Evolutionary conservation across 257 asterid genomes (phyloP).

Genomic region (Nemophila menziesii): DNA sequence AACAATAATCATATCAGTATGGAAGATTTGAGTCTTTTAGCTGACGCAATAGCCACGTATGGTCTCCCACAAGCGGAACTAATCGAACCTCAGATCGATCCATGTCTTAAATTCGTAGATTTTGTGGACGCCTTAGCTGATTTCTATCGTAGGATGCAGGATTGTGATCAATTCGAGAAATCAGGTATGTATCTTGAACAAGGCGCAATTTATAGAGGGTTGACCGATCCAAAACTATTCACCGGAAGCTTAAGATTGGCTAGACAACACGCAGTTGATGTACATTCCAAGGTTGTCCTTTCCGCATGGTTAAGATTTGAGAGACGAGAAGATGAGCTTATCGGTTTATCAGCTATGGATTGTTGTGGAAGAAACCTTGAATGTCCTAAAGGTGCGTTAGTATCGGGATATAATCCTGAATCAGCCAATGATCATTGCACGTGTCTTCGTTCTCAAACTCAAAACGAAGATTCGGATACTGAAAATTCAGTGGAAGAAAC

Average conservation of each 20-base stretch:
- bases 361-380: conserved; percentile 77
- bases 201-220: conserved; percentile 56
- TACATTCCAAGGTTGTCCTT: conserved; percentile 78
- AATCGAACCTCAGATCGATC: conserved; percentile 74
- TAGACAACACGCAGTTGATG: conserved; percentile 73
- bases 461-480: conserved; percentile 16
- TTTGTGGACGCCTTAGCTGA: conserved; percentile 58
- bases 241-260: conserved; percentile 71
- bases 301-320: conserved; percentile 94
- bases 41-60: conserved; percentile 54
- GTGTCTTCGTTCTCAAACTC: conserved; percentile 25
- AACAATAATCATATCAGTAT: conserved; percentile 17
- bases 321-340: conserved; percentile 81
- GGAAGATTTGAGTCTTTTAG: conserved; percentile 18
- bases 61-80: conserved; percentile 68
- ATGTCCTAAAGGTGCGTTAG: conserved; percentile 54
- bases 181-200: conserved; percentile 62
- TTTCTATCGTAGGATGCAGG: conserved; percentile 41
- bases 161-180: conserved; percentile 42
- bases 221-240: conserved; percentile 74
- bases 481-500: conserved; percentile 20
- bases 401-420: conserved; percentile 77
- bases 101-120: conserved; percentile 58
- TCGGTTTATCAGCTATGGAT: conserved; percentile 77
- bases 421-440: conserved; percentile 53